Percentiles rank a stretch among this genome's conserved stretches.
Conservation (phyloP, 176 grass and related monocot species). For the Puccinellia tenuiflora region DNA sequence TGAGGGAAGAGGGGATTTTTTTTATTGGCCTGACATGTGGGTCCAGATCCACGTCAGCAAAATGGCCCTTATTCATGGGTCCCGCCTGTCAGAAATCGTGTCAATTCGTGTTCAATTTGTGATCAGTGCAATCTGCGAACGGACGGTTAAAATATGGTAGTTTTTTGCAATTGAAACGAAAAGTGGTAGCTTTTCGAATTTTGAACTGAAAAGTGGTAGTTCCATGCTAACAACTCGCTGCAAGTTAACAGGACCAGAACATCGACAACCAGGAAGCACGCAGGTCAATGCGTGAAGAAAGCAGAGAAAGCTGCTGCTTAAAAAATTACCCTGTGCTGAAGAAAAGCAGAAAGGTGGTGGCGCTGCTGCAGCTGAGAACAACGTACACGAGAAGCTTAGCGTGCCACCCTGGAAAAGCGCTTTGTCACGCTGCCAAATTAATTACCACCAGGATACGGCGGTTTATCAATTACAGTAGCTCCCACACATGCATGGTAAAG, state of each 20-base stretch:
- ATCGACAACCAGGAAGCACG: neutral
- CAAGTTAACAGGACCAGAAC: neutral
- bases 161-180: no score
- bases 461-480: neutral
- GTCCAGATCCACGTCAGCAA: no score
- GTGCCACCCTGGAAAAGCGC: constrained; percentile 27
- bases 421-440: constrained; percentile 26
- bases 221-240: no score
- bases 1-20: no score
- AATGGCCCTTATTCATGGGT: no score
- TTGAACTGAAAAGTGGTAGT: no score
- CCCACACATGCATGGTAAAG: neutral
- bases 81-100: no score
- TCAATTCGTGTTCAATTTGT: no score
- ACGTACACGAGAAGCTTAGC: neutral
- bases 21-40: no score
- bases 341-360: neutral
- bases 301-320: neutral
- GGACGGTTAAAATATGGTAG: no score
- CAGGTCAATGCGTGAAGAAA: constrained; percentile 28
- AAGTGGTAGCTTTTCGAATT: no score
- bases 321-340: neutral
- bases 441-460: constrained; percentile 30
- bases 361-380: neutral
- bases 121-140: no score